phyloP scores from a whole-genome alignment of 192 early-diverging fungal genomes.

The Backusella luteola region DNA sequence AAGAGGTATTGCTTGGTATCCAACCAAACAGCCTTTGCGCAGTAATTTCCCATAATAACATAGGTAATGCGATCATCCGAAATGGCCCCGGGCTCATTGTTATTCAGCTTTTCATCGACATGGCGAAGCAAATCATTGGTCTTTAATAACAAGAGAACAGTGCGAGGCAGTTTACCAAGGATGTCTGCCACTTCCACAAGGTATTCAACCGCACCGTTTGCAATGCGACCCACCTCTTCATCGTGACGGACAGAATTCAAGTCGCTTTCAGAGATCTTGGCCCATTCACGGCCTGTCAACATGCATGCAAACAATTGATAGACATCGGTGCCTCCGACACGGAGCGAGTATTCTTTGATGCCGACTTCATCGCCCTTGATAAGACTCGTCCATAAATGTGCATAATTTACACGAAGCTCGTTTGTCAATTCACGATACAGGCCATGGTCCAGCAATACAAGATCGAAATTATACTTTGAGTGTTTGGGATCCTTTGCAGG shows the following conservation, averaged over 20 bases:
- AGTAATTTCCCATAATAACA: constrained; percentile 35
- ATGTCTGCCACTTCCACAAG: constrained; percentile 76
- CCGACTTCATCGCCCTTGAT: constrained; percentile 73
- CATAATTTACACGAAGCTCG: constrained; percentile 79
- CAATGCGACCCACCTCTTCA: constrained; percentile 55
- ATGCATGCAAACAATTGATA: constrained; percentile 87
- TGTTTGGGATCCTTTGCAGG: constrained; percentile 40
- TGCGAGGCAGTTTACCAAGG: constrained; percentile 78
- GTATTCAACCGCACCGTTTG: constrained; percentile 56
- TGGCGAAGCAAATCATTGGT: constrained; percentile 87
- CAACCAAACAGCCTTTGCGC: constrained; percentile 33
- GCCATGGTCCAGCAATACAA: constrained; percentile 88
- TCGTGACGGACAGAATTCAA: constrained; percentile 39
- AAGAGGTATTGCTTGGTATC: constrained; percentile 21
- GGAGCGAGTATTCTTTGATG: constrained; percentile 65
- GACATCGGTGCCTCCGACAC: constrained; percentile 71
- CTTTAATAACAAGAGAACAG: constrained; percentile 86
- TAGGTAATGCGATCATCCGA: constrained; percentile 28
- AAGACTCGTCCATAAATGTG: constrained; percentile 83
- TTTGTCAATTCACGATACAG: constrained; percentile 77
- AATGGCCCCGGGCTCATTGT: not conserved
- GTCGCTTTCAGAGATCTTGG: constrained; percentile 49
- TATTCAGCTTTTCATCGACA: constrained; percentile 54
- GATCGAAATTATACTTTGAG: constrained; percentile 78
- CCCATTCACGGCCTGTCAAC: constrained; percentile 85